phyloP scores from a whole-genome alignment of 2,329 filamentous ascomycete genomes.

The Diaporthe sp. region DNA sequence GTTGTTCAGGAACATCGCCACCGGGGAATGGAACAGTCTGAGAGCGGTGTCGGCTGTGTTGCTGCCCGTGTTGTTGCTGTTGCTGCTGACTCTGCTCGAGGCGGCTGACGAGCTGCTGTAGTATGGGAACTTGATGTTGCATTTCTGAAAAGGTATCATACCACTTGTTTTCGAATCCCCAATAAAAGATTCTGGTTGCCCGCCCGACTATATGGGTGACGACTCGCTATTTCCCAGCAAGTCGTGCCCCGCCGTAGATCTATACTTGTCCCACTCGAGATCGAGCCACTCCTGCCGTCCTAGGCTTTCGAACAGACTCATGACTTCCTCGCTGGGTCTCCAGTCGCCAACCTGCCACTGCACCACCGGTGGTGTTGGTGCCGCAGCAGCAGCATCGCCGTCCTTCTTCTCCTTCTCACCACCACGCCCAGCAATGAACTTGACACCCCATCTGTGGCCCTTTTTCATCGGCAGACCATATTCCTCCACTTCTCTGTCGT shows the following conservation, averaged over 20 bases:
- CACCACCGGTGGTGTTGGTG: neutral
- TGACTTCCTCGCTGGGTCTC: neutral
- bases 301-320: neutral
- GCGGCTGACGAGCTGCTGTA: too few species aligned
- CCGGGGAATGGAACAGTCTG: too few species aligned
- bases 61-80: too few species aligned
- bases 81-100: too few species aligned
- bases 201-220: neutral
- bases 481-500: neutral
- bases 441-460: constrained; percentile 3
- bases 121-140: too few species aligned
- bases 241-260: neutral
- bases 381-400: neutral
- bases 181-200: too few species aligned
- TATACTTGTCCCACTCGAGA: constrained; percentile 5
- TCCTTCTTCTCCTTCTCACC: neutral
- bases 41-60: too few species aligned
- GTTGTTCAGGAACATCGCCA: too few species aligned
- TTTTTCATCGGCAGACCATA: constrained; percentile 1
- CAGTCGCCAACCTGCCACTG: constrained; percentile 4
- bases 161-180: too few species aligned
- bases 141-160: too few species aligned
- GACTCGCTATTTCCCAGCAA: neutral
- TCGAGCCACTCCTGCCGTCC: neutral
- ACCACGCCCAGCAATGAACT: neutral